Evolutionary conservation across 2,329 filamentous ascomycete species (phyloP).

Genomic region (Xylariaceae sp.): DNA sequence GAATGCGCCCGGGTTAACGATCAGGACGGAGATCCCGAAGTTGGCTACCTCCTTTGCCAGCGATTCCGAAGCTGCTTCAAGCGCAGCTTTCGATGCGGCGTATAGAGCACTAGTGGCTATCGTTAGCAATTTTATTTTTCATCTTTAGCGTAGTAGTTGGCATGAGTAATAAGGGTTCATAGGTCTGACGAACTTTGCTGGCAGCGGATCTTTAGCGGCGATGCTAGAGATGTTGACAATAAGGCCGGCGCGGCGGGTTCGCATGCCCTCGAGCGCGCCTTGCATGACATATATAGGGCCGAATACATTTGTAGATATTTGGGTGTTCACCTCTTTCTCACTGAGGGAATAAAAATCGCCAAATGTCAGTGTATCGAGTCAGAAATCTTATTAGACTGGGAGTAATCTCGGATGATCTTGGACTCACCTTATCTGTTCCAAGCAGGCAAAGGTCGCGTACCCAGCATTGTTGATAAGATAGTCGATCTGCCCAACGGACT

Average conservation of each 20-base stretch:
- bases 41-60: slow-evolving; percentile 35
- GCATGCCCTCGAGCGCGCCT: slow-evolving; percentile 29
- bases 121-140: not conserved
- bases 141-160: not conserved
- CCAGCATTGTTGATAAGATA: slow-evolving; percentile 32
- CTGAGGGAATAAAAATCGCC: slow-evolving; percentile 12
- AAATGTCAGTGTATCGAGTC: not conserved
- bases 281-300: slow-evolving; percentile 31
- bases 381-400: not conserved
- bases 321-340: slow-evolving; percentile 25
- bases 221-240: slow-evolving; percentile 32
- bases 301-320: slow-evolving; percentile 32
- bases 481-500: slow-evolving; percentile 29
- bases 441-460: slow-evolving; percentile 25
- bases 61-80: slow-evolving; percentile 39
- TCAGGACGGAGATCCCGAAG: slow-evolving; percentile 36
- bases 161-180: not conserved
- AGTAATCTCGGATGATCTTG: not conserved
- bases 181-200: slow-evolving; percentile 16
- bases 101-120: slow-evolving; percentile 20
- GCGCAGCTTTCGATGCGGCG: slow-evolving; percentile 36
- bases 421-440: slow-evolving; percentile 28
- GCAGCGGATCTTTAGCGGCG: slow-evolving; percentile 25
- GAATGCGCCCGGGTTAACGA: slow-evolving; percentile 42
- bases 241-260: slow-evolving; percentile 25